Conservation (phyloP, 352 stramenopile species). For the Phytophthora fragariaefolia region DNA sequence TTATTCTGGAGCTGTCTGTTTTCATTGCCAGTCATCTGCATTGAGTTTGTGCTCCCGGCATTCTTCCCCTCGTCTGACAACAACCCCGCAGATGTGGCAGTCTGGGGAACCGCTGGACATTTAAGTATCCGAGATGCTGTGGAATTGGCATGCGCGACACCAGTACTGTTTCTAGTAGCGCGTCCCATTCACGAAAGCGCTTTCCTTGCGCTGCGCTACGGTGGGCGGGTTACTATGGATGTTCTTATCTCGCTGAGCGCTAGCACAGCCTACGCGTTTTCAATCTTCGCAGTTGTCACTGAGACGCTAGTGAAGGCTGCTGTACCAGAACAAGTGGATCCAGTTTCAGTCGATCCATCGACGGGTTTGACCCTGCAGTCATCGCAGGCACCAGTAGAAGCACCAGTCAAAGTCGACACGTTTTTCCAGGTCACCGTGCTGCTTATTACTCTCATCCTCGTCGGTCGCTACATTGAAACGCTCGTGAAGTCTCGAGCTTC, state of each 20-base stretch:
- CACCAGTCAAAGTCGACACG: constrained; percentile 46
- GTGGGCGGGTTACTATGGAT: constrained; percentile 76
- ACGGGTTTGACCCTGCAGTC: constrained; percentile 5
- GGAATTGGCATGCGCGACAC: constrained; percentile 68
- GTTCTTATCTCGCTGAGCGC: constrained; percentile 80
- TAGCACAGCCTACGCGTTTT: constrained; percentile 74
- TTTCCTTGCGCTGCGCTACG: constrained; percentile 62
- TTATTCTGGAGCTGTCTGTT: constrained; percentile 66
- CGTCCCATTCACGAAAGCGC: constrained; percentile 79
- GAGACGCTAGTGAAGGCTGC: constrained; percentile 15
- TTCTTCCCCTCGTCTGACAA: constrained; percentile 26
- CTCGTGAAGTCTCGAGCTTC: constrained; percentile 73
- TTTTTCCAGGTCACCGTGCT: constrained; percentile 82
- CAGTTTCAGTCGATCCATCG: constrained; percentile 15
- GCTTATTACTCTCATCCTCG: constrained; percentile 72
- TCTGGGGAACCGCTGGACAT: constrained; percentile 35
- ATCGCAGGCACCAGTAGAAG: constrained; percentile 17
- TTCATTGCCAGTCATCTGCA: constrained; percentile 55
- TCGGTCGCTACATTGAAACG: constrained; percentile 82
- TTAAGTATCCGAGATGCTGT: constrained; percentile 63
- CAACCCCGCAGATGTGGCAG: constrained; percentile 30
- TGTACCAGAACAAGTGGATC: constrained; percentile 2
- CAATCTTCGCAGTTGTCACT: constrained; percentile 42
- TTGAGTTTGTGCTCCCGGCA: constrained; percentile 64
- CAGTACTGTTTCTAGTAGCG: constrained; percentile 65